These are phyloP conservation scores for Blastobotrys aristatus DNA, from an alignment of 1,139 yeast genomes.

Conservation along the genomic window DNA sequence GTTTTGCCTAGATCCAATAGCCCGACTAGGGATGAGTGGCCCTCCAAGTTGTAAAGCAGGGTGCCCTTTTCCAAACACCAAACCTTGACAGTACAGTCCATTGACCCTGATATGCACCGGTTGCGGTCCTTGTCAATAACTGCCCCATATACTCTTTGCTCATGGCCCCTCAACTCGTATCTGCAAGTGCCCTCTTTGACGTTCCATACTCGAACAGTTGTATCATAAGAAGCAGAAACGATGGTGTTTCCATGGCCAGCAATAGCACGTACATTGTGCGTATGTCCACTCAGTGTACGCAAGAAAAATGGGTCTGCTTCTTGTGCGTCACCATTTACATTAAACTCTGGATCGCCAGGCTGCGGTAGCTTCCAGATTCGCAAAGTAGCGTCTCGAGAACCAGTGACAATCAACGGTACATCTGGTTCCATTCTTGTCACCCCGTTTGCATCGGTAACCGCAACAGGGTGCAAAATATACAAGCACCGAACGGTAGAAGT, in stretches of 20 bases:
- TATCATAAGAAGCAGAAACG: constrained; percentile 88
- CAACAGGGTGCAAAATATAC: constrained; percentile 68
- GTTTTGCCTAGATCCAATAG: constrained; percentile 71
- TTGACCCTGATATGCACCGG: constrained; percentile 85
- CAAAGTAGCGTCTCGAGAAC: constrained; percentile 85
- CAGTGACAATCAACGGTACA: constrained; percentile 66
- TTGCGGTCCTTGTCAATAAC: constrained; percentile 70
- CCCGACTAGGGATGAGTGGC: constrained; percentile 89
- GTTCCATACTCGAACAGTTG: constrained; percentile 91
- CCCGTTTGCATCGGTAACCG: constrained; percentile 37
- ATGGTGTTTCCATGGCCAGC: constrained; percentile 81
- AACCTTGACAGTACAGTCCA: constrained; percentile 82
- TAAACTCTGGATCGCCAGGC: constrained; percentile 20
- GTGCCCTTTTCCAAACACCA: constrained; percentile 85
- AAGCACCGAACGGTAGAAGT: constrained; percentile 89
- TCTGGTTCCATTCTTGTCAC: constrained; percentile 59
- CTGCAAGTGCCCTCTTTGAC: constrained; percentile 67
- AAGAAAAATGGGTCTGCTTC: constrained; percentile 61
- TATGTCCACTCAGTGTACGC: constrained; percentile 76
- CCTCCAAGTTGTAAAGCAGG: constrained; percentile 60
- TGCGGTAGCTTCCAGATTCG: constrained; percentile 83
- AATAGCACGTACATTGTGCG: constrained; percentile 82
- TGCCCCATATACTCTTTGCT: constrained; percentile 81
- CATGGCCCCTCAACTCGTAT: constrained; percentile 75
- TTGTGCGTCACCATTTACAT: constrained; percentile 2